These are phyloP conservation scores for Bonia amplexicaulis DNA, from an alignment of 176 grass and related monocot species.

Conservation along the genomic window DNA sequence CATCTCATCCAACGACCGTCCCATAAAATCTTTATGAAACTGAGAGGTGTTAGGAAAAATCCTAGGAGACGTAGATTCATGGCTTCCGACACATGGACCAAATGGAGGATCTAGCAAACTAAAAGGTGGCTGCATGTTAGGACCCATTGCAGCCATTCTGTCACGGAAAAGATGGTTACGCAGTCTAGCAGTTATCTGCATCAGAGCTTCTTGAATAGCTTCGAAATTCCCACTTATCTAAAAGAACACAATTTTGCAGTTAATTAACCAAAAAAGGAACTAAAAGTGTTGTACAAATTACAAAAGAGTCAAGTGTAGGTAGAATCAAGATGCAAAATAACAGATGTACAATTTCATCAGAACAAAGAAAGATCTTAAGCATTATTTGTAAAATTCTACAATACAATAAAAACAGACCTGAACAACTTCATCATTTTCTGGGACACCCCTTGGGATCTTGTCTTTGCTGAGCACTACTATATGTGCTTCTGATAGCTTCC, in stretches of 20 bases:
- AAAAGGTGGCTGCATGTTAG: constrained; percentile 54
- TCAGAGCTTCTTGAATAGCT: constrained; percentile 79
- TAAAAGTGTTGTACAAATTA: not conserved
- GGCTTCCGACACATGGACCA: constrained; percentile 54
- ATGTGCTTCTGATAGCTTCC: constrained; percentile 82
- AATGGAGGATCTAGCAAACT: constrained; percentile 57
- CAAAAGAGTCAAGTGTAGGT: not conserved
- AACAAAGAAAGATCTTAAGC: not conserved
- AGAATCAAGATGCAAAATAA: constrained; percentile 23
- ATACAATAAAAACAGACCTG: constrained; percentile 51
- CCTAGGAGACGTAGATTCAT: constrained; percentile 51
- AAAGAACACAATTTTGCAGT: constrained; percentile 22
- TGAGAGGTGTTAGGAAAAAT: constrained; percentile 37
- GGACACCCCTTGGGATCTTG: constrained; percentile 58
- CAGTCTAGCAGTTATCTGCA: constrained; percentile 82
- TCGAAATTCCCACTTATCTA: constrained; percentile 76
- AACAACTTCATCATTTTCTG: constrained; percentile 74
- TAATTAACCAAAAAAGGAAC: constrained; percentile 1
- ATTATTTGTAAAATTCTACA: not conserved
- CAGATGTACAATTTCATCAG: not conserved
- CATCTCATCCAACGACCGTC: constrained; percentile 57
- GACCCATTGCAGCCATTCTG: constrained; percentile 43
- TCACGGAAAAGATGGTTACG: constrained; percentile 81
- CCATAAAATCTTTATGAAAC: constrained; percentile 63
- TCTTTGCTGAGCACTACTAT: constrained; percentile 80